Evolutionary conservation across 139 green algal genomes (phyloP).

Genomic region (Auxenochlorella protothecoides): DNA sequence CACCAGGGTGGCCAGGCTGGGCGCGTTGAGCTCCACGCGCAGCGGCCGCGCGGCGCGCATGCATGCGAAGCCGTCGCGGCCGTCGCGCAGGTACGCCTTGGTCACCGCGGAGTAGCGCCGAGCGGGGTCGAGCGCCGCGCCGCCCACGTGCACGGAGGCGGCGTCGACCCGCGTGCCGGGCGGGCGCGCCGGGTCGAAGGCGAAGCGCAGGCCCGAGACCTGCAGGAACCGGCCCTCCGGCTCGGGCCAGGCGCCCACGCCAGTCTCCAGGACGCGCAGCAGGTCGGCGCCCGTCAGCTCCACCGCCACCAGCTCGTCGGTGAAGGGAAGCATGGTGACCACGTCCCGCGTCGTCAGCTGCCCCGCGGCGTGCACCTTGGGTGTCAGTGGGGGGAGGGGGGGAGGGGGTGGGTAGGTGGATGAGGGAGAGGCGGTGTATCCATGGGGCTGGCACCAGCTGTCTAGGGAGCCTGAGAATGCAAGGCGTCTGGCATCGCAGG

Average conservation of each 20-base stretch:
- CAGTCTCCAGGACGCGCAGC: constrained; percentile 53
- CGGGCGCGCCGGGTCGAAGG: constrained; percentile 40
- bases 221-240: constrained; percentile 64
- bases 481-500: too few species aligned
- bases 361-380: constrained; percentile 26
- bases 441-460: too few species aligned
- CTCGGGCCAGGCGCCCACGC: constrained; percentile 45
- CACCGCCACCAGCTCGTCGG: constrained; percentile 49
- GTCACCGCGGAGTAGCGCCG: constrained; percentile 10
- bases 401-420: constrained; percentile 8
- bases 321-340: constrained; percentile 59
- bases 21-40: constrained; percentile 20
- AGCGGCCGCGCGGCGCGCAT: constrained; percentile 26
- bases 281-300: constrained; percentile 38
- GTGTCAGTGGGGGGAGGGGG: neutral
- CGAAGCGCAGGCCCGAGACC: constrained; percentile 47
- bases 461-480: too few species aligned
- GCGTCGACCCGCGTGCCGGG: constrained; percentile 30
- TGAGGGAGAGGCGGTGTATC: constrained; percentile 1
- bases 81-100: constrained; percentile 59
- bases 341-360: constrained; percentile 47
- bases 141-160: constrained; percentile 32
- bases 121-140: constrained; percentile 26
- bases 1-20: constrained; percentile 22
- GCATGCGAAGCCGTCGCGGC: constrained; percentile 61